phyloP scores from a whole-genome alignment of 768 basidiomycete species.

The Coprinopsis cinerea region DNA sequence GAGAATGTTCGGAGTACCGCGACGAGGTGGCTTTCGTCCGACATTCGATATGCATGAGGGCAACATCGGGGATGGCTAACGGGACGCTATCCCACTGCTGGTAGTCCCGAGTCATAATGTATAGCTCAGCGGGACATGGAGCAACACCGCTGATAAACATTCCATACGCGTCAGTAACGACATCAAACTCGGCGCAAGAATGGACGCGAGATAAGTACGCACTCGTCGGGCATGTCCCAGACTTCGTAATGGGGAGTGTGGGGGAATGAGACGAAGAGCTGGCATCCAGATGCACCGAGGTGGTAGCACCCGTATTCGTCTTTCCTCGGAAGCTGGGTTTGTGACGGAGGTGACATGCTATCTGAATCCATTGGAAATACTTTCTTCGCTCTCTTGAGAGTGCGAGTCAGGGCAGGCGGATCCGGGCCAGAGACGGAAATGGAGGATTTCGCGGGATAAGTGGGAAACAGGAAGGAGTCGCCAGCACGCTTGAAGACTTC shows the following conservation, averaged over 20 bases:
- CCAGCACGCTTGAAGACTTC: not conserved
- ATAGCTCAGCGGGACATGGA: conserved; percentile 25
- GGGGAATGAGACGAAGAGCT: conserved; percentile 24
- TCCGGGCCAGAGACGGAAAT: not conserved
- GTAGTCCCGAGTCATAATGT: conserved; percentile 26
- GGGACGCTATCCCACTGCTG: conserved; percentile 22
- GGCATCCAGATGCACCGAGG: conserved; percentile 23
- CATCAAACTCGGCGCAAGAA: conserved; percentile 6
- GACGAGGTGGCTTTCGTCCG: conserved; percentile 7
- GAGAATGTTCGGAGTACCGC: conserved; percentile 10
- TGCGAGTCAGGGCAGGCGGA: not conserved
- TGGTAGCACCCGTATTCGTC: conserved; percentile 21
- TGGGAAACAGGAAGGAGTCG: not conserved
- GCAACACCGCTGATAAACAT: conserved; percentile 17
- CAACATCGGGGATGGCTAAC: conserved; percentile 27
- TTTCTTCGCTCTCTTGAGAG: not conserved
- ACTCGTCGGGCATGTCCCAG: conserved; percentile 31
- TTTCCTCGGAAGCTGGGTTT: not conserved
- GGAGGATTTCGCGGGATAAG: no score
- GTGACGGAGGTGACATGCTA: not conserved
- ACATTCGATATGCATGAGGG: conserved; percentile 28
- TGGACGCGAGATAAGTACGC: conserved; percentile 9
- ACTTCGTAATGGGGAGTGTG: conserved; percentile 27
- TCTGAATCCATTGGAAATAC: not conserved
- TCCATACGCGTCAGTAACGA: not conserved